Evolutionary conservation across 2,329 filamentous ascomycete species (phyloP), one percentile per base, ranked within the genome.

Genomic region (Coleophoma cylindrospora): DNA sequence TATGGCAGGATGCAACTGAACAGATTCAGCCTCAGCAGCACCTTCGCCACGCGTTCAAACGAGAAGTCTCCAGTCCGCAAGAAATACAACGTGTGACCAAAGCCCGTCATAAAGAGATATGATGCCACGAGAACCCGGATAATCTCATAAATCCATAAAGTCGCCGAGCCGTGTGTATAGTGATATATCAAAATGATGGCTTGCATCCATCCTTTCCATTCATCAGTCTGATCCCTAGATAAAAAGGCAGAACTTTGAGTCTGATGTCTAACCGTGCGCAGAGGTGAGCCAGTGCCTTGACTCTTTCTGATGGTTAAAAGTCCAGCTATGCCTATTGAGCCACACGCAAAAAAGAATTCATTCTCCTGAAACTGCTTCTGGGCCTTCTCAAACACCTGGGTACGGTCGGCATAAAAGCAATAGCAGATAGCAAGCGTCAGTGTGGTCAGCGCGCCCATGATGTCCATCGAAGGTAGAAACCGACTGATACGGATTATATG

Each of bases 131-230:
- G 66, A 4, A 84, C 61, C 14, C 79, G 74, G 12, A 80, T 67
- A 47, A 79, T 65, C 57, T 79, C 72, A 64, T 83, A 81, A 33
- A 81, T 71, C 59, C 73, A 73, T 4, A 80, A 62, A 2, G 67
- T 61, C 53, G 69, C 68, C 7, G 74, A 77, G 22, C 74, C 76
- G 17, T 76, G 73, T 34, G 79, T 77, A 62, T 80, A 84, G 53
- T 82, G 76, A 57, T 82, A 84, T 12, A 80, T 66, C 15, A 83
- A 65, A 40, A 79, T 68, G 15, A 74, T 64, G 13, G 72, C 70
- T 55, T 84, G 81, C 77, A 86, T 81, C 72, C 80, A 77, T 2
- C 83, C 83, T 66, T 84, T 86, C 74, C 81, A 83, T 61, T 86
- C 83, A 53, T 84, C 74, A 0, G 77, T 79, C 56, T 84, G 79